These are phyloP conservation scores for Ascomycota sp. DNA, from an alignment of 2,329 filamentous ascomycete species.

Conservation along the genomic window DNA sequence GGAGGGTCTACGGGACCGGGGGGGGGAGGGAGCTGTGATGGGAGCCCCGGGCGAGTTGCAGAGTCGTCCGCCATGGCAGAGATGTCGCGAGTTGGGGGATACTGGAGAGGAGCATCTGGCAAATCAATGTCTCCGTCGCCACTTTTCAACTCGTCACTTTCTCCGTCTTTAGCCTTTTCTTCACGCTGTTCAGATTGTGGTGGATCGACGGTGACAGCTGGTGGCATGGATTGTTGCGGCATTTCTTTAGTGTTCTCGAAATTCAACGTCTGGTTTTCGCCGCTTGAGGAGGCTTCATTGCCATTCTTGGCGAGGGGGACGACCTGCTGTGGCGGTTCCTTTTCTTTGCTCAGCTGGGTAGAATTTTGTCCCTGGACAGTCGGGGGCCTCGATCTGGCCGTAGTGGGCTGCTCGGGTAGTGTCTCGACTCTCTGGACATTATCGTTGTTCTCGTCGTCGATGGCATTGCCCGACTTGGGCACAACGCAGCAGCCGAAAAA, in stretches of 20 bases:
- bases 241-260: slow-evolving; percentile 22
- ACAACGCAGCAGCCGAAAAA: slow-evolving; percentile 46
- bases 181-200: slow-evolving; percentile 10
- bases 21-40: slow-evolving; percentile 26
- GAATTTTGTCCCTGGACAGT: slow-evolving; percentile 28
- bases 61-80: slow-evolving; percentile 16
- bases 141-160: slow-evolving; percentile 16
- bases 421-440: slow-evolving; percentile 36
- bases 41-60: slow-evolving; percentile 13
- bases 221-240: slow-evolving; percentile 19
- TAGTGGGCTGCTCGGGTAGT: slow-evolving; percentile 29
- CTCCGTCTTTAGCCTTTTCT: slow-evolving; percentile 6
- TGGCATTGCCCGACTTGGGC: slow-evolving; percentile 32
- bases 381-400: slow-evolving; percentile 28
- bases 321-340: slow-evolving; percentile 18
- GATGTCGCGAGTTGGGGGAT: slow-evolving; percentile 22
- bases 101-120: slow-evolving; percentile 35
- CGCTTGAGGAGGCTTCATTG: slow-evolving; percentile 21
- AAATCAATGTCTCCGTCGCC: slow-evolving; percentile 44
- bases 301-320: slow-evolving; percentile 17
- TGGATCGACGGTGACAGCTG: slow-evolving; percentile 21
- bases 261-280: slow-evolving; percentile 22
- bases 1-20: slow-evolving; percentile 19
- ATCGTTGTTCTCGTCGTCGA: slow-evolving; percentile 28
- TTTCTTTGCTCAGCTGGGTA: slow-evolving; percentile 22